Conservation (phyloP, 1,139 yeast species). For the Meyerozyma guilliermondii region DNA sequence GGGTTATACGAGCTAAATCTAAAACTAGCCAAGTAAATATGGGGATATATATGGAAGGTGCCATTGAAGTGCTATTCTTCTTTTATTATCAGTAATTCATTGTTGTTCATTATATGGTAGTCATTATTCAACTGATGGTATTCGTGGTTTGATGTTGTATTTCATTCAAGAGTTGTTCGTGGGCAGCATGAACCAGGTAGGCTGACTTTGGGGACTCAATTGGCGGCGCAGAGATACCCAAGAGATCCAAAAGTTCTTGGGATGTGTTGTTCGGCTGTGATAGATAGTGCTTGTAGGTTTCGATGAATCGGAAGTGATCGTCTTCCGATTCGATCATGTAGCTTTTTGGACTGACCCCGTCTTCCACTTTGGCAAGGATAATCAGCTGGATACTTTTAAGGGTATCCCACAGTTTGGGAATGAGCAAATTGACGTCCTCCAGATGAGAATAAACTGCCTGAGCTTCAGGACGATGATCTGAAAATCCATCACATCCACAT, state of each 20-base stretch:
- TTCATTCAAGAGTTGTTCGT: neutral
- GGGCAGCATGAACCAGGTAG: neutral
- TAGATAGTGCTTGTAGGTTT: neutral
- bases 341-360: neutral
- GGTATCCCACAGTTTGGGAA: neutral
- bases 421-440: neutral
- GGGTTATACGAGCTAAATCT: no score
- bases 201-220: neutral
- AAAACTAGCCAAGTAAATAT: no score
- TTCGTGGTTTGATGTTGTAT: neutral
- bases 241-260: neutral
- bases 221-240: neutral
- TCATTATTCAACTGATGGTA: no score
- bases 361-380: neutral
- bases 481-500: neutral
- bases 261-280: neutral
- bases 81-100: no score
- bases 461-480: neutral
- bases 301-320: neutral
- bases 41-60: no score
- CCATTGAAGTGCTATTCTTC: no score
- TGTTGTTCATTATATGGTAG: no score
- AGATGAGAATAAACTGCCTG: neutral
- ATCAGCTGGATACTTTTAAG: neutral
- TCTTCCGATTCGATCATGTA: neutral